These are phyloP conservation scores for Conticribra guillardii DNA, from an alignment of 108 stramenopile genomes.

Conservation along the genomic window DNA sequence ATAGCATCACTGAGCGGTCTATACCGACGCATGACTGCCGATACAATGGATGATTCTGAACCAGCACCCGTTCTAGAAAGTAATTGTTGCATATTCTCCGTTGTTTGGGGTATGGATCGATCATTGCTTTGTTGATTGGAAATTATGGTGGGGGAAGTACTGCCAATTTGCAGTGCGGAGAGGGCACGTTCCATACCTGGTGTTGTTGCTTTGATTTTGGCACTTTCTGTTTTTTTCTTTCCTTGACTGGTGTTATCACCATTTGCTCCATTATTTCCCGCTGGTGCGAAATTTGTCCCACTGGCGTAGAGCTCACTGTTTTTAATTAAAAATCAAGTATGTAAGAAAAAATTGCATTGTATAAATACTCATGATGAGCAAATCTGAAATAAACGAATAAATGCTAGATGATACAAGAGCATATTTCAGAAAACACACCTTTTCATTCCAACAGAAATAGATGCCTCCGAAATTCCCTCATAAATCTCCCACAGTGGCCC, in stretches of 20 bases:
- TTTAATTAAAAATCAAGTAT: not conserved
- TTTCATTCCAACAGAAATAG: constrained; percentile 51
- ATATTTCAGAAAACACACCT: not conserved
- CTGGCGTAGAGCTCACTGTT: constrained; percentile 54
- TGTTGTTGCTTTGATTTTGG: constrained; percentile 69
- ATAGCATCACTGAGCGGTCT: constrained; percentile 80
- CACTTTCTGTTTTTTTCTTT: constrained; percentile 24
- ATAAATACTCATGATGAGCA: no score
- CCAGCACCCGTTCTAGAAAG: constrained; percentile 70
- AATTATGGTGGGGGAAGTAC: constrained; percentile 42
- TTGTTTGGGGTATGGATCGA: constrained; percentile 25
- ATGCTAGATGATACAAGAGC: not conserved
- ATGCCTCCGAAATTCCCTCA: constrained; percentile 69
- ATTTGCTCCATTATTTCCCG: no score
- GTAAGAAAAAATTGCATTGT: not conserved
- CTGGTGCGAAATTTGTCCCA: constrained; percentile 22
- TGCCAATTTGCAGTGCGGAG: constrained; percentile 54
- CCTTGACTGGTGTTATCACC: not conserved
- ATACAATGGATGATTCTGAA: constrained; percentile 69
- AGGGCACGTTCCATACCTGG: constrained; percentile 79
- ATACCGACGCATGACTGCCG: constrained; percentile 75
- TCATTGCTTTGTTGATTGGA: constrained; percentile 15
- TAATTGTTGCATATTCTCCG: constrained; percentile 59
- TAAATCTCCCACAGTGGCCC: constrained; percentile 82
- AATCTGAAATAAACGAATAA: no score